Conservation (phyloP, 768 basidiomycete genomes). For the Phlebiopsis gigantea region DNA sequence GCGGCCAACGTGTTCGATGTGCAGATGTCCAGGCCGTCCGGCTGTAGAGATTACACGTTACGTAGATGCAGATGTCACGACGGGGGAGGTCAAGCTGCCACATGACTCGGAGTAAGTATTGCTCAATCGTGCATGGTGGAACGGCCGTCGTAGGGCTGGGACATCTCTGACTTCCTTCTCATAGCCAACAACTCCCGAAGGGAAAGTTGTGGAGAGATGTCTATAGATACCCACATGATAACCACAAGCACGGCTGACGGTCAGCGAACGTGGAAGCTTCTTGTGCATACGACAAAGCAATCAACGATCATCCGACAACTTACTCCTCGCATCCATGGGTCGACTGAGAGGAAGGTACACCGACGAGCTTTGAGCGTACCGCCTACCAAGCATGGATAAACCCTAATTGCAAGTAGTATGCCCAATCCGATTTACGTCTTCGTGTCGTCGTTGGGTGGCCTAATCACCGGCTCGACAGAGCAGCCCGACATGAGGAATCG, state of each 20-base stretch:
- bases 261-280: background rate
- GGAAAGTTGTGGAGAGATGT: constrained; percentile 20
- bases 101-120: constrained; percentile 8
- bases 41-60: constrained; percentile 35
- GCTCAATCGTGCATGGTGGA: background rate
- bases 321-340: background rate
- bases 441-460: background rate
- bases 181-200: constrained; percentile 19
- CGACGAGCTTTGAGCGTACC: background rate
- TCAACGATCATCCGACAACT: background rate
- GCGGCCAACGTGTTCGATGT: constrained; percentile 1
- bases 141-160: background rate
- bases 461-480: background rate
- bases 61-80: constrained; percentile 8
- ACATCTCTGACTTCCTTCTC: background rate
- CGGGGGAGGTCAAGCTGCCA: constrained; percentile 12
- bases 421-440: background rate
- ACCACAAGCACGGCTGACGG: background rate
- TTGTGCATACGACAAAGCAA: background rate
- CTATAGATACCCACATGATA: background rate
- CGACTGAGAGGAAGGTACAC: background rate
- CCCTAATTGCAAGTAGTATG: background rate
- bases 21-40: constrained; percentile 60
- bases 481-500: background rate
- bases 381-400: background rate